Evolutionary conservation across 768 basidiomycete genomes (phyloP).

Genomic region (Lactarius hengduanensis): DNA sequence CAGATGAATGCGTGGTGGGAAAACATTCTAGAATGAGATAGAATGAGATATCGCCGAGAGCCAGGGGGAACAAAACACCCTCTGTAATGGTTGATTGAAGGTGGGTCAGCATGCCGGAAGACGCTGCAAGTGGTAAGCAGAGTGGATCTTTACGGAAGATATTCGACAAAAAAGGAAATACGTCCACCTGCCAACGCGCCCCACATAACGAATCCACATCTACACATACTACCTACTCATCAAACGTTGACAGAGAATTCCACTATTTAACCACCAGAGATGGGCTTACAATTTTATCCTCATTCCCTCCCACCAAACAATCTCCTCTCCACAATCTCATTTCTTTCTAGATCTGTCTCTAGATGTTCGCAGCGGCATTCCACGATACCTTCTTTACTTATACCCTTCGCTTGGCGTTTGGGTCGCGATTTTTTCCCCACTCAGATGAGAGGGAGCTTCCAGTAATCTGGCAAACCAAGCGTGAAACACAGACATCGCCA

Average conservation of each 20-base stretch:
- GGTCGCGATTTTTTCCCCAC: constrained; percentile 29
- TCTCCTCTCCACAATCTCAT: neutral
- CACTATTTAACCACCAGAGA: constrained; percentile 18
- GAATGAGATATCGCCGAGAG: no score
- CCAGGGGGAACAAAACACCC: no score
- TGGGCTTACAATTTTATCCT: neutral
- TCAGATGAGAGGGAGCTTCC: constrained; percentile 27
- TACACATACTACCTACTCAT: neutral
- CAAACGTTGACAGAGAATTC: neutral
- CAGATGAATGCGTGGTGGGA: no score
- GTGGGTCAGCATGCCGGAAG: no score
- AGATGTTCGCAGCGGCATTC: constrained; percentile 26
- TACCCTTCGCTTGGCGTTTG: constrained; percentile 33
- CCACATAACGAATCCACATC: neutral
- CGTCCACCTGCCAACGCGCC: no score
- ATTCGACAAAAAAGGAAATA: no score
- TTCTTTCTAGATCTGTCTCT: no score
- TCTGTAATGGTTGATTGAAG: no score
- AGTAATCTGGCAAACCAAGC: constrained; percentile 23
- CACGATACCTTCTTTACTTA: constrained; percentile 37
- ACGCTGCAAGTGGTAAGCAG: no score
- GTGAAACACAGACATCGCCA: neutral
- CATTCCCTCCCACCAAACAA: constrained; percentile 6
- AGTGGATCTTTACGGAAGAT: no score
- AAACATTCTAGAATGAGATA: no score